phyloP scores from a whole-genome alignment of 441 rosid species.

The Adansonia rubrostipa region DNA sequence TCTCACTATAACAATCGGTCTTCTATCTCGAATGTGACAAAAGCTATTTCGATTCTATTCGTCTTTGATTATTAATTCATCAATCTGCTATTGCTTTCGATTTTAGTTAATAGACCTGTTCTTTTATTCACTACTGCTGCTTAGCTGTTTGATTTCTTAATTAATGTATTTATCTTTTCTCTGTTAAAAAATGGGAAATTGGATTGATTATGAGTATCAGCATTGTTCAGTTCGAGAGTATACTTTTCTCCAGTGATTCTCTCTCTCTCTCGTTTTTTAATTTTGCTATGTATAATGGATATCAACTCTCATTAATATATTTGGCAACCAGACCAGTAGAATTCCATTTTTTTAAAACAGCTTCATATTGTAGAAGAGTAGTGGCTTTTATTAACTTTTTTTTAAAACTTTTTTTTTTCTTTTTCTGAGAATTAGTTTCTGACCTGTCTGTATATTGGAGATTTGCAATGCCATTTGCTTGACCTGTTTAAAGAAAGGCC shows the following conservation, averaged over 20 bases:
- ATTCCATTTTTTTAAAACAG: too few species aligned
- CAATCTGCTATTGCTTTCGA: background rate
- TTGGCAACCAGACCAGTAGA: too few species aligned
- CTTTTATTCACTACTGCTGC: slow-evolving; percentile 10
- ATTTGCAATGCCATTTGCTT: background rate
- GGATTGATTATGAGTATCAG: background rate
- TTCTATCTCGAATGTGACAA: background rate
- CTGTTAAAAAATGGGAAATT: background rate
- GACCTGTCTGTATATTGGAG: background rate
- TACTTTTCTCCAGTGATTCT: background rate
- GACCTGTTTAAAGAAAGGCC: background rate
- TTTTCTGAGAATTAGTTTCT: background rate
- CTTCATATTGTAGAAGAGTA: too few species aligned
- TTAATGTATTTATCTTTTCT: background rate
- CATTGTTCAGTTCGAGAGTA: background rate
- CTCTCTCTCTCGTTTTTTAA: too few species aligned
- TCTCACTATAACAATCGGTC: background rate
- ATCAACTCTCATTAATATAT: too few species aligned
- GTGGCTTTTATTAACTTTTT: too few species aligned
- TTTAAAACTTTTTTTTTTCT: too few species aligned
- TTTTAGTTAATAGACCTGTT: slow-evolving; percentile 24
- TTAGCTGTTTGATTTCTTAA: background rate
- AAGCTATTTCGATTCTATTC: slow-evolving; percentile 21
- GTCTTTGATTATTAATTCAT: background rate
- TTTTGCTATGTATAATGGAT: too few species aligned